Conservation (phyloP, 2,329 filamentous ascomycete species). For the Orbilia oligospora region DNA sequence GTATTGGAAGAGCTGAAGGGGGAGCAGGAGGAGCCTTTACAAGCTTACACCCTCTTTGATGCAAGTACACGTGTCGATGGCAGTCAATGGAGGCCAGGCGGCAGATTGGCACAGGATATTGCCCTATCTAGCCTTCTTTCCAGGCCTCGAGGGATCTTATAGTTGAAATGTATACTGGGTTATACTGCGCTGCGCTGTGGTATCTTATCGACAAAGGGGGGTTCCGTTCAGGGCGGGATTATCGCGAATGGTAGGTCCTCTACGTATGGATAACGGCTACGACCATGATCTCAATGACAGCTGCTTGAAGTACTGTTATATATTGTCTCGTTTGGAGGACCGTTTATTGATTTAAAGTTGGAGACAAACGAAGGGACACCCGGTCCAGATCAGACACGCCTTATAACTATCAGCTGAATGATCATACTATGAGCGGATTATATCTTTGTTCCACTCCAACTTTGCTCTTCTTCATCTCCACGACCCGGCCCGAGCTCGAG, state of each 20-base stretch:
- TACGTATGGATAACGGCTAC: not conserved
- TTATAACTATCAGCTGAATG: constrained; percentile 4
- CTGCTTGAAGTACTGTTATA: not conserved
- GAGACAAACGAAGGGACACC: not conserved
- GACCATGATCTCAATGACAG: not conserved
- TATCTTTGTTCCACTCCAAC: not conserved
- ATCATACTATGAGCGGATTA: constrained; percentile 9
- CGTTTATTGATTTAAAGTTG: not conserved
- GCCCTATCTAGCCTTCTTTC: not conserved
- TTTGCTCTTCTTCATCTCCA: constrained; percentile 22
- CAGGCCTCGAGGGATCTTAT: not conserved
- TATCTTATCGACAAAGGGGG: not conserved
- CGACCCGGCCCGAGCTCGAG: constrained; percentile 29
- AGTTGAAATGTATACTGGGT: not conserved
- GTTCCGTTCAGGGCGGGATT: not conserved
- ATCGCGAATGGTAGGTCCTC: constrained; percentile 36
- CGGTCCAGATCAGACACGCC: constrained; percentile 1
- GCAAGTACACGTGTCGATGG: constrained; percentile 45
- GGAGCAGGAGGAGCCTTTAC: constrained; percentile 17
- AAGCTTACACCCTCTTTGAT: constrained; percentile 1
- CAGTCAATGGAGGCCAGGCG: not conserved
- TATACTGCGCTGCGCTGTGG: constrained; percentile 20
- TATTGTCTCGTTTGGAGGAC: constrained; percentile 1
- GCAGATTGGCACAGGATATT: not conserved
- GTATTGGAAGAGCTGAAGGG: not conserved